These are phyloP conservation scores for Globisporangium rhizosaccharum DNA, from an alignment of 352 stramenopile species.

Conservation along the genomic window DNA sequence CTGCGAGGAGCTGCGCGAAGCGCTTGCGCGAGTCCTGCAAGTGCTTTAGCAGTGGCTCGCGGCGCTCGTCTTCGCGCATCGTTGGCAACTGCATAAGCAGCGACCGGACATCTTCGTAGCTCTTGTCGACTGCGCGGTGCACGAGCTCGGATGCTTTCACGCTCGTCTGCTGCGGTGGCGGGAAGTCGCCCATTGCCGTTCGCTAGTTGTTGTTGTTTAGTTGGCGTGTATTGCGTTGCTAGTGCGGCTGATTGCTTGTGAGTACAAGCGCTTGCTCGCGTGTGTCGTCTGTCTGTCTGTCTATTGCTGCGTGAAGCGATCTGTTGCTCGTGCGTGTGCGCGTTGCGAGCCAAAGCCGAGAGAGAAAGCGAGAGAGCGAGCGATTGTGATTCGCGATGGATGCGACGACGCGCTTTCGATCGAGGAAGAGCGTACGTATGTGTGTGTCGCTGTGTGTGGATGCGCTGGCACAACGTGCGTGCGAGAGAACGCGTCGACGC, in stretches of 20 bases:
- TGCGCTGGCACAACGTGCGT: neutral
- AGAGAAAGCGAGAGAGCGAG: no score
- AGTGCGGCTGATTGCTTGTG: neutral
- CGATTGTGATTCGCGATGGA: no score
- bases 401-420: no score
- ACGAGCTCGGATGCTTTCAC: constrained; percentile 76
- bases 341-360: no score
- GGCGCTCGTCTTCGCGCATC: constrained; percentile 69
- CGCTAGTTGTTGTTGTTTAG: neutral
- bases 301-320: no score
- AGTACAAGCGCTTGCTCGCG: no score
- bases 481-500: neutral
- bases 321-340: no score
- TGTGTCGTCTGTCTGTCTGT: neutral
- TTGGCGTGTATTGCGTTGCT: neutral
- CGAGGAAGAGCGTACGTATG: neutral
- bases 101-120: constrained; percentile 77
- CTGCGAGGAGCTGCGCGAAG: constrained; percentile 70
- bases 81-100: constrained; percentile 64
- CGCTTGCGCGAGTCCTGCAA: constrained; percentile 54
- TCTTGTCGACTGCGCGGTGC: constrained; percentile 74
- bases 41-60: constrained; percentile 60
- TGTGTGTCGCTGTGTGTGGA: neutral
- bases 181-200: constrained; percentile 61
- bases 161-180: constrained; percentile 43